Evolutionary conservation across 768 basidiomycete species (phyloP).

Genomic region (Russula ochroleuca): DNA sequence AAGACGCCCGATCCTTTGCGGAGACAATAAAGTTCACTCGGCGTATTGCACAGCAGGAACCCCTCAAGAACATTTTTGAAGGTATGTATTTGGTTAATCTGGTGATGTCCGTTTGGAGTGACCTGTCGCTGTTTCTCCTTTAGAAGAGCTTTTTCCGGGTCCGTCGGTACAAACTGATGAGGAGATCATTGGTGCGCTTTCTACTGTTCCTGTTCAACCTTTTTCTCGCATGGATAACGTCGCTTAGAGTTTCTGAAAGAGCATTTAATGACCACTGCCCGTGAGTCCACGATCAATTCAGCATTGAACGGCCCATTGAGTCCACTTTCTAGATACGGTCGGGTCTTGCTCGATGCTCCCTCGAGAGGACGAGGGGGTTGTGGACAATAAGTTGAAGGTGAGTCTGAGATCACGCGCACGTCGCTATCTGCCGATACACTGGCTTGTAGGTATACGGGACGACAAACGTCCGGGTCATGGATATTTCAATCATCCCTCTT

Average conservation of each 20-base stretch:
- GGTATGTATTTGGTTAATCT: neutral
- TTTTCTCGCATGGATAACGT: neutral
- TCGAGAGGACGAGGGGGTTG: slow-evolving; percentile 23
- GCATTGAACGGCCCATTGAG: too few species aligned
- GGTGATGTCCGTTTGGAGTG: neutral
- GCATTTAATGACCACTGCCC: neutral
- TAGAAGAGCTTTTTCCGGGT: slow-evolving; percentile 23
- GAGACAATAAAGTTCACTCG: slow-evolving; percentile 29
- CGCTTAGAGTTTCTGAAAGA: slow-evolving; percentile 9
- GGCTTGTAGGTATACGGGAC: slow-evolving; percentile 31
- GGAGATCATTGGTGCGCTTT: slow-evolving; percentile 11
- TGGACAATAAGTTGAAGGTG: slow-evolving; percentile 25
- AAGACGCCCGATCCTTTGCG: slow-evolving; percentile 21
- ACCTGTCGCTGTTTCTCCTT: neutral
- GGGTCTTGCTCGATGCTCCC: slow-evolving; percentile 26
- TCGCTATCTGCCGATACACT: neutral
- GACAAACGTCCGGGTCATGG: slow-evolving; percentile 34
- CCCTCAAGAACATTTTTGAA: slow-evolving; percentile 25
- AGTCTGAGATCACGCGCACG: neutral
- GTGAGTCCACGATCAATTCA: neutral
- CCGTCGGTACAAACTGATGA: slow-evolving; percentile 23
- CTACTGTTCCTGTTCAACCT: neutral
- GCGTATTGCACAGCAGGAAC: slow-evolving; percentile 24
- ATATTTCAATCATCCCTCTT: slow-evolving; percentile 33
- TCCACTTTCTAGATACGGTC: slow-evolving; percentile 11